A percentile compares a stretch with the other conserved stretches of the same genome.
Conservation (phyloP, 164 flowering plant genomes). For the Buxus sempervirens region DNA sequence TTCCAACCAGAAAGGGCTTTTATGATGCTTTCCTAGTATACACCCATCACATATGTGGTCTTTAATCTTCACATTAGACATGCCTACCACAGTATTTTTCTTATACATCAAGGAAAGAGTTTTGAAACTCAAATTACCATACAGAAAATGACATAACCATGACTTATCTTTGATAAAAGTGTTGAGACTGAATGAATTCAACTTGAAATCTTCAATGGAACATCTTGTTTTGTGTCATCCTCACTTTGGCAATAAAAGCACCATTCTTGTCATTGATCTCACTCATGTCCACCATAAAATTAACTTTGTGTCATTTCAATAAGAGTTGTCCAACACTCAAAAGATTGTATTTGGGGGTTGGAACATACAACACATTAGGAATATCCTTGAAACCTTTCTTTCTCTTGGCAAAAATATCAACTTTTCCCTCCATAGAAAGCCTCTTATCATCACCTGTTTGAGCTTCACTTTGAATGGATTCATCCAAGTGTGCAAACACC, state of each 20-base stretch:
- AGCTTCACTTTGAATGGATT: slow-evolving; percentile 12
- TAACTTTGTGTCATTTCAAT: neutral
- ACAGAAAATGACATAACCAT: slow-evolving; percentile 12
- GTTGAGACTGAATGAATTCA: neutral
- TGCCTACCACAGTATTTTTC: too few species aligned
- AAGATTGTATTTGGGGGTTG: slow-evolving; percentile 3
- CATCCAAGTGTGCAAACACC: slow-evolving; percentile 5
- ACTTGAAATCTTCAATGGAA: neutral
- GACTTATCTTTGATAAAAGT: neutral
- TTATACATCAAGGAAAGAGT: slow-evolving; percentile 3
- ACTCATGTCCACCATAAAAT: neutral
- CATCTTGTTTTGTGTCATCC: slow-evolving; percentile 4
- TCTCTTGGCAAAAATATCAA: neutral
- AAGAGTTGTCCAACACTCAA: slow-evolving; percentile 13
- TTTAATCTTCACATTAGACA: too few species aligned
- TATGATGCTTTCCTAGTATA: too few species aligned
- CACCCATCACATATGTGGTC: too few species aligned
- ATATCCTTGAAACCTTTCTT: slow-evolving; percentile 5
- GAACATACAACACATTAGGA: slow-evolving; percentile 7
- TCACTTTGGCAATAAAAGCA: neutral
- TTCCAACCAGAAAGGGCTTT: too few species aligned
- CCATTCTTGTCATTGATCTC: neutral
- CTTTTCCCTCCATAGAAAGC: neutral
- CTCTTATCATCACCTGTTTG: slow-evolving; percentile 5
- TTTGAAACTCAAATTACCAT: slow-evolving; percentile 5